Evolutionary conservation across 2,329 filamentous ascomycete genomes (phyloP).

Genomic region (Aspergillus tamarii): DNA sequence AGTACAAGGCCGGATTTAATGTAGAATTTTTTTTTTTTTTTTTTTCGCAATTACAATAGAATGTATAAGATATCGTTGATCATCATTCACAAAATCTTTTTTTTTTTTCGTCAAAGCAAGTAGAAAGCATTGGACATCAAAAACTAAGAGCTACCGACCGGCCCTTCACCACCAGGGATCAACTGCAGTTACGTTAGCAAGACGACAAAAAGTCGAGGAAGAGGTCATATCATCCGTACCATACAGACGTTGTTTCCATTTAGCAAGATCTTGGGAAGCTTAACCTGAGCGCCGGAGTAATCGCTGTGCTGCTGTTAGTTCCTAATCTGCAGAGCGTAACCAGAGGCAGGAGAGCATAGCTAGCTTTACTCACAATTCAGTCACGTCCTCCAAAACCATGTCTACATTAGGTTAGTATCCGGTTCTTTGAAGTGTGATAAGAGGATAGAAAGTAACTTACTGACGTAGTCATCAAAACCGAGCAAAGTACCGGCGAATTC

Average conservation of each 20-base stretch:
- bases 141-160: conserved; percentile 44
- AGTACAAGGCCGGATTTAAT: background rate
- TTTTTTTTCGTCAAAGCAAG: conserved; percentile 19
- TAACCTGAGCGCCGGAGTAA: conserved; percentile 83
- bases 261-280: conserved; percentile 89
- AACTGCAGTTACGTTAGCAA: conserved; percentile 53
- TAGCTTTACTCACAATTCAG: conserved; percentile 73
- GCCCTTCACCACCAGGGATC: conserved; percentile 77
- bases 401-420: conserved; percentile 57
- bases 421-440: conserved; percentile 19
- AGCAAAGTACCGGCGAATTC: conserved; percentile 94
- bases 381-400: conserved; percentile 97
- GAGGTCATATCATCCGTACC: conserved; percentile 58
- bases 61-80: conserved; percentile 23
- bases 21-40: background rate
- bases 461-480: conserved; percentile 99
- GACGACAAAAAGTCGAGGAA: background rate
- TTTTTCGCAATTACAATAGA: conserved; percentile 15
- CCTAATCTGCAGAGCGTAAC: background rate
- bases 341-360: background rate
- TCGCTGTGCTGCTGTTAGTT: conserved; percentile 62
- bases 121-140: conserved; percentile 17
- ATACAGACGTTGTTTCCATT: conserved; percentile 99
- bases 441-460: conserved; percentile 63
- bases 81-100: conserved; percentile 17